phyloP scores from a whole-genome alignment of 2,329 filamentous ascomycete species.

The Colletotrichum somersetense region DNA sequence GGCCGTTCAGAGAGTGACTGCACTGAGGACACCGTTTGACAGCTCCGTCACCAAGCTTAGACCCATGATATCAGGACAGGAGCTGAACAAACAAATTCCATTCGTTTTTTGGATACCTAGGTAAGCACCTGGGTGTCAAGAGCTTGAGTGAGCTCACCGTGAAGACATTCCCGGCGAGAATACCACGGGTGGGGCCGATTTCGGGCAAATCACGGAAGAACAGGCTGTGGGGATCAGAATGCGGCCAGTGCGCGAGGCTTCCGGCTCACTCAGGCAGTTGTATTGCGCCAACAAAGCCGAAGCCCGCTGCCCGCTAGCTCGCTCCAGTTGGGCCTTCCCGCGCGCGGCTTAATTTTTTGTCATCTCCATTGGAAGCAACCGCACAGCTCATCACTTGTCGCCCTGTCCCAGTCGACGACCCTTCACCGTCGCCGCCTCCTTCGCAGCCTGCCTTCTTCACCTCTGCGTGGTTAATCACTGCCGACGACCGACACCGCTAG shows the following conservation, averaged over 20 bases:
- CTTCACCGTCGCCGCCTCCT: conserved; percentile 25
- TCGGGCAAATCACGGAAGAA: conserved; percentile 39
- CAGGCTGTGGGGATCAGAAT: conserved; percentile 9
- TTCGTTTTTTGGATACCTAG: no score
- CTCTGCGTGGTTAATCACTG: conserved; percentile 1
- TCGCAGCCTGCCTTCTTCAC: conserved; percentile 5
- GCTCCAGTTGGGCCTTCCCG: conserved; percentile 37
- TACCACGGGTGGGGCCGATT: conserved; percentile 18
- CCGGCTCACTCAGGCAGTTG: conserved; percentile 35
- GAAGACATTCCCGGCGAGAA: not conserved
- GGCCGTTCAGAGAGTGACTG: not conserved
- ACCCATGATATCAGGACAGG: not conserved
- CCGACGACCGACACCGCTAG: conserved; percentile 8
- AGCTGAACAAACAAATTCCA: not conserved
- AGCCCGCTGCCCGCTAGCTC: conserved; percentile 37
- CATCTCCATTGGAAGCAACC: conserved; percentile 32
- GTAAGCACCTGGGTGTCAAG: not conserved
- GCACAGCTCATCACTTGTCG: conserved; percentile 27
- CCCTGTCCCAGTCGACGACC: conserved; percentile 23
- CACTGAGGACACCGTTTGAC: not conserved
- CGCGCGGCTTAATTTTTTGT: conserved; percentile 41
- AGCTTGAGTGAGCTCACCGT: conserved; percentile 18
- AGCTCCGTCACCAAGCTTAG: no score
- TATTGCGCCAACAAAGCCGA: conserved; percentile 40
- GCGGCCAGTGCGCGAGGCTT: conserved; percentile 34